Conservation (phyloP, 2,329 filamentous ascomycete species). For the Sclerotinia sclerotiorum region DNA sequence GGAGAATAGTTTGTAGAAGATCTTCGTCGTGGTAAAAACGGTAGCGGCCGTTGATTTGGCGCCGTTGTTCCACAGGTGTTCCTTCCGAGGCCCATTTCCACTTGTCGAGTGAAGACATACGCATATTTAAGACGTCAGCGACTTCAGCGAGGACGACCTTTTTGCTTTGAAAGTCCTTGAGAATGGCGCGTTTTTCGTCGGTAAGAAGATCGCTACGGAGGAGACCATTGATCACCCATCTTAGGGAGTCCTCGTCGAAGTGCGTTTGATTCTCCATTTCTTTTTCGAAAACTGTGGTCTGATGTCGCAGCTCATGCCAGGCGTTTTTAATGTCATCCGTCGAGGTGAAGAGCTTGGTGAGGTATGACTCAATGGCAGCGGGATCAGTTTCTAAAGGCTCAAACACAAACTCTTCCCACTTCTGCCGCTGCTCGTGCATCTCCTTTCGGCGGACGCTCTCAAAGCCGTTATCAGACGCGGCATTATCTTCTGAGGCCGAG, state of each 20-base stretch:
- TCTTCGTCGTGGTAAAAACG: conserved; percentile 60
- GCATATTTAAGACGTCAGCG: conserved; percentile 57
- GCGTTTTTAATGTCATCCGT: conserved; percentile 44
- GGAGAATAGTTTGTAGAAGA: conserved; percentile 52
- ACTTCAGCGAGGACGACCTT: conserved; percentile 52
- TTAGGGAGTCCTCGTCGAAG: conserved; percentile 46
- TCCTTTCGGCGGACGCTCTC: conserved; percentile 53
- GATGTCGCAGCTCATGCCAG: conserved; percentile 45
- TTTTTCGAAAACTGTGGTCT: conserved; percentile 42
- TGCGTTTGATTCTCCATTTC: conserved; percentile 30
- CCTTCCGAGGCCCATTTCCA: conserved; percentile 52
- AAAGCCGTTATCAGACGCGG: conserved; percentile 39
- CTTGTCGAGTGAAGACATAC: conserved; percentile 49
- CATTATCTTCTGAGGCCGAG: conserved; percentile 41
- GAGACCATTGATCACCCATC: conserved; percentile 49
- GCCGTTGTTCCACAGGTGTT: conserved; percentile 50
- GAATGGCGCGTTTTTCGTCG: conserved; percentile 49
- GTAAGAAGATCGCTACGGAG: conserved; percentile 52
- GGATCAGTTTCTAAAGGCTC: conserved; percentile 47
- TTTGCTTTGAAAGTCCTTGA: conserved; percentile 52
- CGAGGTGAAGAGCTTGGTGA: conserved; percentile 50
- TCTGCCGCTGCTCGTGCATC: conserved; percentile 53
- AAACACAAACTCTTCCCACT: conserved; percentile 58
- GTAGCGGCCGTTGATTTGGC: conserved; percentile 58
- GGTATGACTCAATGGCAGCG: conserved; percentile 48